These are phyloP conservation scores for Saccharum spontaneum DNA, from an alignment of 176 grass and related monocot species.

Conservation along the genomic window DNA sequence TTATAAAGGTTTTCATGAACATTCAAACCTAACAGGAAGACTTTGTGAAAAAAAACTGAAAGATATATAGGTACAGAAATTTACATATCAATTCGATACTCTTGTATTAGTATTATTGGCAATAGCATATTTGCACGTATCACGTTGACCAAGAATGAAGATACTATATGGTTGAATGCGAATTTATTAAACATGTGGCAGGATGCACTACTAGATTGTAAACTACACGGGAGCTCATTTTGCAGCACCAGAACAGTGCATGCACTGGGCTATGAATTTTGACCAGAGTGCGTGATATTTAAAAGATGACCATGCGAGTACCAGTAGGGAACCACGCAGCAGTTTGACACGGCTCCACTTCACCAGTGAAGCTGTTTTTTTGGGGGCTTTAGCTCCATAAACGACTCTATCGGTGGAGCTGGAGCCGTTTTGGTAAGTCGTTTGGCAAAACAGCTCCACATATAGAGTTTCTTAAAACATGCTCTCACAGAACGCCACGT, in stretches of 20 bases:
- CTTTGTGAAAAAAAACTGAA: background rate
- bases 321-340: constrained; percentile 36
- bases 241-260: constrained; percentile 26
- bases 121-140: constrained; percentile 10
- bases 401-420: no score
- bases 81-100: background rate
- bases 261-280: constrained; percentile 34
- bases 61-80: background rate
- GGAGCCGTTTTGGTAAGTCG: no score
- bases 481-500: no score
- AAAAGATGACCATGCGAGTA: constrained; percentile 48
- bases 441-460: no score
- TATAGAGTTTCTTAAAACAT: no score
- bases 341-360: no score
- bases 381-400: no score
- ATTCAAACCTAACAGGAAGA: background rate
- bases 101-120: background rate
- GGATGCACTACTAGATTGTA: background rate
- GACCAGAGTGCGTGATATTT: constrained; percentile 37
- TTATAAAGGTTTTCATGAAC: background rate
- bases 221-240: background rate
- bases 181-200: constrained; percentile 1
- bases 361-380: no score
- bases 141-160: constrained; percentile 30
- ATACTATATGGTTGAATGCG: background rate